phyloP scores from a whole-genome alignment of 176 grass and related monocot genomes.

The Zoysia pacifica region DNA sequence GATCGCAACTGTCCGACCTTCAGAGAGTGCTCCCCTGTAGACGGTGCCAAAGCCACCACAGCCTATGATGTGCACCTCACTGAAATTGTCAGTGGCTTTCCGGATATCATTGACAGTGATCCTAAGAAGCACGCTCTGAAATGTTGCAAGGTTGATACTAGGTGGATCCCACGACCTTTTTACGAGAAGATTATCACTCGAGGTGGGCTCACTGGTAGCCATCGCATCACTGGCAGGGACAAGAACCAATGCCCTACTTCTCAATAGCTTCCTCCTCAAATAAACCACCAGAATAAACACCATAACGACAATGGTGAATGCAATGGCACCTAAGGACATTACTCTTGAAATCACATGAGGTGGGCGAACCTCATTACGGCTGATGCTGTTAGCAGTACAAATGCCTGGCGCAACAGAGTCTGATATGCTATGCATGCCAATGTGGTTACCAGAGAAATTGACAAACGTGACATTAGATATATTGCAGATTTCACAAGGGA shows the following conservation, averaged over 20 bases:
- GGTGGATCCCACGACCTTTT: constrained; percentile 59
- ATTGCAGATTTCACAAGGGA: constrained; percentile 69
- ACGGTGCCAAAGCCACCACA: constrained; percentile 86
- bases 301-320: constrained; percentile 34
- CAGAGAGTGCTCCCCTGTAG: constrained; percentile 58
- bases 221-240: constrained; percentile 33
- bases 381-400: constrained; percentile 38
- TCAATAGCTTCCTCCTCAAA: constrained; percentile 48
- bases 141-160: constrained; percentile 82
- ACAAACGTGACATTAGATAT: constrained; percentile 51
- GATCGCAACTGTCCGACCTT: constrained; percentile 58
- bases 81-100: constrained; percentile 77
- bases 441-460: constrained; percentile 75
- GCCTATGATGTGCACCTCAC: constrained; percentile 60
- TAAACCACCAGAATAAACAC: constrained; percentile 45
- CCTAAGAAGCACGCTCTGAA: constrained; percentile 66
- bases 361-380: constrained; percentile 26
- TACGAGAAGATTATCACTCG: constrained; percentile 54
- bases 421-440: constrained; percentile 41
- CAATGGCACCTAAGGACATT: constrained; percentile 33
- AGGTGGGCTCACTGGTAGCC: constrained; percentile 38
- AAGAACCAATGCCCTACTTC: constrained; percentile 35
- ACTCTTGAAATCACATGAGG: constrained; percentile 30
- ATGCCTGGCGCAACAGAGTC: constrained; percentile 46
- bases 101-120: constrained; percentile 62